A percentile compares a stretch with the other conserved stretches of the same genome.
Evolutionary conservation across 2,329 filamentous ascomycete genomes (phyloP).

Genomic region (Trichoderma brevicompactum): DNA sequence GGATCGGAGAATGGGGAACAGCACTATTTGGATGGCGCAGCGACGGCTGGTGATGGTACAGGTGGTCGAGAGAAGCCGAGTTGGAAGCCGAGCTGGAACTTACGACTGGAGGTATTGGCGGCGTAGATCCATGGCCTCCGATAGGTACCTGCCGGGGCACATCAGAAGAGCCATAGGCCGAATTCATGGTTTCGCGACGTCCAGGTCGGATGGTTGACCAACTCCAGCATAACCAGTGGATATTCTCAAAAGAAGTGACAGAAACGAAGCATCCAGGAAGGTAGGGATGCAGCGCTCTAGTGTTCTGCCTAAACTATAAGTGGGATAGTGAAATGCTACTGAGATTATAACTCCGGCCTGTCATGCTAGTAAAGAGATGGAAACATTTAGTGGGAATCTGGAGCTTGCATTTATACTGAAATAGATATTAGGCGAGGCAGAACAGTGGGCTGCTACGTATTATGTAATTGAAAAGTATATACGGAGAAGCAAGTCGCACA

Average conservation of each 20-base stretch:
- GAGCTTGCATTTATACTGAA: not conserved
- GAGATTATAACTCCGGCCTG: not conserved
- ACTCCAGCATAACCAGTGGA: not conserved
- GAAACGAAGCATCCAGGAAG: constrained; percentile 6
- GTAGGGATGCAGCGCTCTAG: constrained; percentile 19
- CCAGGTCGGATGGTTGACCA: constrained; percentile 7
- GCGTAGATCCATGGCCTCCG: constrained; percentile 36
- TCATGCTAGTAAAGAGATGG: not conserved
- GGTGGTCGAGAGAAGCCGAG: constrained; percentile 31
- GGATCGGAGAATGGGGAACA: constrained; percentile 31
- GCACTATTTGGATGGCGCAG: constrained; percentile 32
- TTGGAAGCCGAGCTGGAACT: constrained; percentile 32
- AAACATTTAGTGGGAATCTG: constrained; percentile 7
- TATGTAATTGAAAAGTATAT: too few relatives aligned
- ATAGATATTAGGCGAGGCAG: too few relatives aligned
- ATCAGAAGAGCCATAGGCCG: constrained; percentile 39
- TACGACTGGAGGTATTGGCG: constrained; percentile 31
- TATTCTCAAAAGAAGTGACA: constrained; percentile 19
- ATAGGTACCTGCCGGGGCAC: constrained; percentile 42
- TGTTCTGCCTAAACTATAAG: constrained; percentile 8
- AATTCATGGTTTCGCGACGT: constrained; percentile 38
- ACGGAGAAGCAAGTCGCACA: too few relatives aligned
- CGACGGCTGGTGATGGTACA: constrained; percentile 29
- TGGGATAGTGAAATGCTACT: constrained; percentile 8
- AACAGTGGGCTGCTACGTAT: too few relatives aligned